Base-by-base conservation (phyloP, 257 asterid species). In the Hygrophila difformis region DNA sequence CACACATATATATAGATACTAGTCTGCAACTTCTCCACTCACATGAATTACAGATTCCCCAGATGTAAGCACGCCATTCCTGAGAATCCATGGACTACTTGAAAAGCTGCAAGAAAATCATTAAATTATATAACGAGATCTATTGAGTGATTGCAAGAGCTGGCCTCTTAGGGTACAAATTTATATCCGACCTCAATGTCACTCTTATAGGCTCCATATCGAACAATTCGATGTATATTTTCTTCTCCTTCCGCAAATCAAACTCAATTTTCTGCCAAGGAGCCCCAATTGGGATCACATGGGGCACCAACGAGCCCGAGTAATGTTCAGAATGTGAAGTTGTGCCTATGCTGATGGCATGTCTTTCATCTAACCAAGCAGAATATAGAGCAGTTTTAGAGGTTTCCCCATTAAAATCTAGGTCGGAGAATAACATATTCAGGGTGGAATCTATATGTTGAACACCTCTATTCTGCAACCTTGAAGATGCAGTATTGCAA, bases 201-300 rank as follows among this genome's bases (percentile, higher is more conserved):
- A 89, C 64, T 55, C 79, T 82, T 46, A 89, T 74, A 0, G 96
- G 91, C 58, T 78, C 89, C 71, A 89, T 65, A 68, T 82, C 94
- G 60, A 89, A 76, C 60, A 68, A 69, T 67, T 89, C 96, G 42
- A 85, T 77, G 68, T 82, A 89, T 67, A 82, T 72, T 64, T 89
- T 89, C 78, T 79, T 77, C 74, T 82, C 85, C 71, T 68, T 80
- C 38, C 64, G 66, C 11, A 79, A 75, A 18, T 76, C 73, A 66
- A 77, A 79, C 63, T 82, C 83, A 68, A 89, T 68, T 69, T 82
- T 77, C 73, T 89, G 98, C 98, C 98, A 85, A 24, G 98, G 98
- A 59, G 96, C 96, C 73, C 98, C 98, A 71, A 82, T 78, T 51
- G 98, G 98, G 51, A 79, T 68, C 51, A 85, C 53, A 49, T 60